Percentiles rank a stretch among this genome's conserved stretches.
Conservation (phyloP, 805 yeast genomes). For the Hanseniaspora occidentalis region DNA sequence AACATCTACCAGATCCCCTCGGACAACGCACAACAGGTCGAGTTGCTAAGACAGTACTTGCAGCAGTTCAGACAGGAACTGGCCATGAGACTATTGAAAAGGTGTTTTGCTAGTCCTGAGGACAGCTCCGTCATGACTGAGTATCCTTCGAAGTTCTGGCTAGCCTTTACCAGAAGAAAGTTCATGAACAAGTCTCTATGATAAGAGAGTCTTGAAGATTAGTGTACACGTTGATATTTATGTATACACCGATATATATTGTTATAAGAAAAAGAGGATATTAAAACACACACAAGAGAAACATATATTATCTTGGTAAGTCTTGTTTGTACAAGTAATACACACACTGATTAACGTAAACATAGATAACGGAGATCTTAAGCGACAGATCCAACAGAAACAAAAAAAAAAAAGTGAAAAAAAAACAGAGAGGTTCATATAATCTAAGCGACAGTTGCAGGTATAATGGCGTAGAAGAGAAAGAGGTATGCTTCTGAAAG, state of each 20-base stretch:
- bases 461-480: too few species aligned
- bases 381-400: too few species aligned
- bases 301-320: too few species aligned
- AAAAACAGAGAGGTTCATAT: too few species aligned
- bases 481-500: too few species aligned
- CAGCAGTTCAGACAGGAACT: conserved; percentile 93
- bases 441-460: too few species aligned
- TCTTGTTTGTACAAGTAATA: too few species aligned
- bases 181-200: conserved; percentile 86
- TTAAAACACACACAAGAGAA: too few species aligned
- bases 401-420: too few species aligned
- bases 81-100: conserved; percentile 62
- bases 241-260: background rate
- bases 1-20: conserved; percentile 61
- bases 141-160: conserved; percentile 83
- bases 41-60: conserved; percentile 67
- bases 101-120: conserved; percentile 52
- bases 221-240: background rate
- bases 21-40: conserved; percentile 62
- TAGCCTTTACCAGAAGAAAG: conserved; percentile 87
- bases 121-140: conserved; percentile 7
- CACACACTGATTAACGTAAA: too few species aligned
- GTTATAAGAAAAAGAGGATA: too few species aligned
- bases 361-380: too few species aligned
- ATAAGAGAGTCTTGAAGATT: background rate